A percentile compares a stretch with the other conserved stretches of the same genome.
Conservation (phyloP, 306 rosid genomes). For the Cucurbita moschata region DNA sequence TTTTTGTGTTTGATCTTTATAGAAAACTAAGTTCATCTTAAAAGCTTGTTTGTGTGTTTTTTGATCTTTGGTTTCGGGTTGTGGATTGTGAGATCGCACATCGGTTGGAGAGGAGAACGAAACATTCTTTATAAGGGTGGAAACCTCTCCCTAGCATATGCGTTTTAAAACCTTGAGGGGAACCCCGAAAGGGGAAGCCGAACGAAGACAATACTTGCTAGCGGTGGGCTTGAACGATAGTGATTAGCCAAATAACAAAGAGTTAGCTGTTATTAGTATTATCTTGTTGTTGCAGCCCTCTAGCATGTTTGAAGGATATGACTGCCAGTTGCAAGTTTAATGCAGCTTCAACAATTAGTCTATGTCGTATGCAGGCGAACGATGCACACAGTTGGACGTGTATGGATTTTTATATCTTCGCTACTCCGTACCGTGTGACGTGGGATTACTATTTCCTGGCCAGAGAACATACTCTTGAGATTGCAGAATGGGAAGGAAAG, state of each 20-base stretch:
- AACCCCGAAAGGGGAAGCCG: too few species aligned
- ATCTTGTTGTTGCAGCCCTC: not conserved
- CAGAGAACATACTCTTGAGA: conserved; percentile 86
- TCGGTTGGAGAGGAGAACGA: too few species aligned
- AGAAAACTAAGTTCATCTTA: not conserved
- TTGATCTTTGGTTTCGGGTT: not conserved
- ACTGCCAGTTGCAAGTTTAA: not conserved
- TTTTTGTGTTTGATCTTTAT: not conserved
- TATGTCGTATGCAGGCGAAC: conserved; percentile 40
- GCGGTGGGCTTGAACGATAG: too few species aligned
- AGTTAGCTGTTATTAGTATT: too few species aligned
- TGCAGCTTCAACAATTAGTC: not conserved
- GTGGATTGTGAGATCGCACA: too few species aligned
- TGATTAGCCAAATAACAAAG: not conserved
- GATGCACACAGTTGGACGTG: conserved; percentile 91
- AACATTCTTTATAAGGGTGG: too few species aligned
- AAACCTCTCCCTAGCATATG: too few species aligned
- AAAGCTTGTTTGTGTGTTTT: not conserved
- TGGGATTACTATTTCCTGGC: conserved; percentile 90
- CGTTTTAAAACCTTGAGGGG: too few species aligned
- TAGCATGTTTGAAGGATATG: not conserved
- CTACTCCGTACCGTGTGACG: conserved; percentile 83
- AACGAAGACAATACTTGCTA: too few species aligned
- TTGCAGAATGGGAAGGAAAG: conserved; percentile 69
- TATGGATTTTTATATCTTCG: conserved; percentile 79